phyloP scores from a whole-genome alignment of 306 rosid species.

The Glycine tomentella region DNA sequence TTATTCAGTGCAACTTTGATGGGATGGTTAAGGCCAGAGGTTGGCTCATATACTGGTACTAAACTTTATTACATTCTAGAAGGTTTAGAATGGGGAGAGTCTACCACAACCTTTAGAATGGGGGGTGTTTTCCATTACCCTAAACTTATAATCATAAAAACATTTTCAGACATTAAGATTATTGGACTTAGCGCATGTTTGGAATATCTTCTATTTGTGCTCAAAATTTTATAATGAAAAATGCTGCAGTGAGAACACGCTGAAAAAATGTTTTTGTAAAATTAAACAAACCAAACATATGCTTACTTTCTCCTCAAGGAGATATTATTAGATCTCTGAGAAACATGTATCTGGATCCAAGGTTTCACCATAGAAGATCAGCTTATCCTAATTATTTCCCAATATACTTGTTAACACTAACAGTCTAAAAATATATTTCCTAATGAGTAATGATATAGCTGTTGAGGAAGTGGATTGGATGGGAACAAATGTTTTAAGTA shows the following conservation, averaged over 20 bases:
- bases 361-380: background rate
- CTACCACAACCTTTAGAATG: background rate
- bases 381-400: background rate
- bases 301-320: background rate
- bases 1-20: slow-evolving; percentile 6
- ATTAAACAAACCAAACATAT: background rate
- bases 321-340: background rate
- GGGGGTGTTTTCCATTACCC: background rate
- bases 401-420: background rate
- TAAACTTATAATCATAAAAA: background rate
- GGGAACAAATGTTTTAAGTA: background rate
- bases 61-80: background rate
- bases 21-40: background rate
- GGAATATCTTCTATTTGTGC: background rate
- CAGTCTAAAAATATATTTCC: background rate
- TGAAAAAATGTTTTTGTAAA: background rate
- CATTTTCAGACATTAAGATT: background rate
- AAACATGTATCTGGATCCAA: background rate
- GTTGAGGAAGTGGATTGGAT: background rate
- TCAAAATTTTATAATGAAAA: background rate
- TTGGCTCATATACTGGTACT: background rate
- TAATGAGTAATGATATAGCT: background rate
- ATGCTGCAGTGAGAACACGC: slow-evolving; percentile 3
- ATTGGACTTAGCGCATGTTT: background rate
- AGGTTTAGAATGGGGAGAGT: background rate